Evolutionary conservation across 768 basidiomycete species (phyloP), one percentile per base, ranked within the genome.

Genomic region (Antrodiella citrinella): DNA sequence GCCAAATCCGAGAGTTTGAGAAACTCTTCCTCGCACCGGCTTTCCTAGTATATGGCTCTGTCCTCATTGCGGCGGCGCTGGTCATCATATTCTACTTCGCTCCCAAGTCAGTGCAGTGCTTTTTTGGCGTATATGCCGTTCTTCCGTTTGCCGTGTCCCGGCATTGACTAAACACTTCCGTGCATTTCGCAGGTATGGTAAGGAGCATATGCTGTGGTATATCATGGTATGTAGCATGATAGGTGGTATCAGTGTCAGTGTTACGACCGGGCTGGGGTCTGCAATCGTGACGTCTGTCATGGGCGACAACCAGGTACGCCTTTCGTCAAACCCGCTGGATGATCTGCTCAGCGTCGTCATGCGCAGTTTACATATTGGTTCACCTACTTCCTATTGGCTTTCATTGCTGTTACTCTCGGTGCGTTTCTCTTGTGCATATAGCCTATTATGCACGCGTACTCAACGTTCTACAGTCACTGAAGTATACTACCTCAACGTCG

Each of bases 181-280:
- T n/a, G n/a, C 15, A 20, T 39, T 19, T 22, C 44, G 52, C 45
- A 81, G 84, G 62, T 90, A 87, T 62, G 94, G 95, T 45, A 91
- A 86, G 68, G 81, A 82, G 69, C 89, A 81, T 61, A 96, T 97
- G 95, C 67, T 98, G 47, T 91, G 89, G 88, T 91, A 95, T 66
- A 94, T 98, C 55, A 72, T 77, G 39, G 89, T 99, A 42, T 99
- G 96, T 68, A 91, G 86, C 55, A 84, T 97, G 77, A 97, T 99
- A 61, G 96, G 96, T 15, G 96, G 96, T 0, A 84, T 95, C 44
- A 89, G 86, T 51, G 91, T 95, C 56, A 91, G 87, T 58, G 94
- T 95, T 49, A 95, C 94, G 12, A 93, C 91, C 25, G 95, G 96
- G 26, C 76, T 97, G 30, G 93, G 96, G 42, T 74, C 90, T 40